Percentiles rank a stretch among this genome's conserved stretches.
These are phyloP conservation scores for Aspergillus sp. DNA, from an alignment of 2,329 filamentous ascomycete genomes.

Conservation along the genomic window DNA sequence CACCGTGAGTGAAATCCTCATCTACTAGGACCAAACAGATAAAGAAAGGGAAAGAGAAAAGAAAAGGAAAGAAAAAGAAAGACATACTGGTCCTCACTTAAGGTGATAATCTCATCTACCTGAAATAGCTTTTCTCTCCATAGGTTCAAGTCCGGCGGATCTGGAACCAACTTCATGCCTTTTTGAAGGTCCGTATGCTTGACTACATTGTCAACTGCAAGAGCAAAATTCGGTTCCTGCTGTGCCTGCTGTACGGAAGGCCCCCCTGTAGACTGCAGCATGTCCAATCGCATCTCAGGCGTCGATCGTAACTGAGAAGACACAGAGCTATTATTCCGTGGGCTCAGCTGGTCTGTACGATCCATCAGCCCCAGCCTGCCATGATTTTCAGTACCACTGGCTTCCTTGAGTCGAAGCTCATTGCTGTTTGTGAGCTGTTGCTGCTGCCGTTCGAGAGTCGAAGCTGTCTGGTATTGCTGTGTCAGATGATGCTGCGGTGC, in stretches of 20 bases:
- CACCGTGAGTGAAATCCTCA: no score
- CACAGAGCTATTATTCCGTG: no score
- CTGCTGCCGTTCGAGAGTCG: slow-evolving; percentile 1
- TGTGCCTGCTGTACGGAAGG: slow-evolving; percentile 13
- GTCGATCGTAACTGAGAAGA: no score
- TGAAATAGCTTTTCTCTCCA: slow-evolving; percentile 69
- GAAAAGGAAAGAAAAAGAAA: no score
- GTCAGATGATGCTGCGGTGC: neutral
- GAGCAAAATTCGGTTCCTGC: slow-evolving; percentile 7
- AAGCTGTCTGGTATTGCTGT: slow-evolving; percentile 2
- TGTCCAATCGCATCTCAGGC: slow-evolving; percentile 5
- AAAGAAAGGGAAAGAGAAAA: no score
- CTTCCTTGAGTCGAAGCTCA: slow-evolving; percentile 1
- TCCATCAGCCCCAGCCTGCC: slow-evolving; percentile 1
- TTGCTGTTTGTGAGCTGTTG: slow-evolving; percentile 1
- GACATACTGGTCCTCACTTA: slow-evolving; percentile 65
- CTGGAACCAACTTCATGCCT: slow-evolving; percentile 48
- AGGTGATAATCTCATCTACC: slow-evolving; percentile 62
- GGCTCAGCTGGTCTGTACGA: neutral
- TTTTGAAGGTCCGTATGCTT: slow-evolving; percentile 18
- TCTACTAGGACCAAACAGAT: no score
- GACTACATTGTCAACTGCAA: slow-evolving; percentile 14
- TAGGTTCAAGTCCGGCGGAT: slow-evolving; percentile 58
- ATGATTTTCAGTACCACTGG: neutral
- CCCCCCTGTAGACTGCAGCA: slow-evolving; percentile 12